A percentile compares a stretch with the other conserved stretches of the same genome.
Evolutionary conservation across 176 grass and related monocot species (phyloP).

Genomic region (Juncus effusus): DNA sequence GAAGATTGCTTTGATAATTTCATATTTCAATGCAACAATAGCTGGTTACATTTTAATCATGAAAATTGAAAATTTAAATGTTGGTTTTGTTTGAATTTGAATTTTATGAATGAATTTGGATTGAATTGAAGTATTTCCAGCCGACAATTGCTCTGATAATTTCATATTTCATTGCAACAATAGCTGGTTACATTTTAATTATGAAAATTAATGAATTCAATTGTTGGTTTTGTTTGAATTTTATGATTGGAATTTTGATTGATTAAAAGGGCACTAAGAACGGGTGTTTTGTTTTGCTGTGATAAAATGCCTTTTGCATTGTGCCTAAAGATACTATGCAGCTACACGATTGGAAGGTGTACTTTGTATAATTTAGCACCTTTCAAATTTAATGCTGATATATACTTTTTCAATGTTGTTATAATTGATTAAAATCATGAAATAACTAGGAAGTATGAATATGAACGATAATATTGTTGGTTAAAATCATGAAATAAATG

Average conservation of each 20-base stretch:
- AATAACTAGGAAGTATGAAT: too few relatives aligned
- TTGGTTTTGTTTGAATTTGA: too few relatives aligned
- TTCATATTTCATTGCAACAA: conserved; percentile 39
- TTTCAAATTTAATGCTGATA: conserved; percentile 35
- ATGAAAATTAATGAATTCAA: too few relatives aligned
- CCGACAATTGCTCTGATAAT: not conserved
- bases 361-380: conserved; percentile 4
- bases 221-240: too few relatives aligned
- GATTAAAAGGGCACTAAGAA: not conserved
- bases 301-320: conserved; percentile 39
- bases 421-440: too few relatives aligned
- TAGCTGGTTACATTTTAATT: conserved; percentile 31
- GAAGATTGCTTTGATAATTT: conserved; percentile 7
- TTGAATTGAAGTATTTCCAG: not conserved
- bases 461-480: too few relatives aligned
- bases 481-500: too few relatives aligned
- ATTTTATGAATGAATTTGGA: not conserved
- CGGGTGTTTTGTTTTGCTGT: conserved; percentile 17
- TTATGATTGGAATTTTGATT: not conserved
- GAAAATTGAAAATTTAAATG: too few relatives aligned
- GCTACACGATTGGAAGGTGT: conserved; percentile 42
- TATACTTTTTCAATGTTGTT: not conserved
- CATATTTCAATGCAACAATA: conserved; percentile 42
- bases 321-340: conserved; percentile 32
- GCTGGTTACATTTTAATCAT: conserved; percentile 28